Evolutionary conservation across 345 rosid species (phyloP).

Genomic region (Pistacia vera): DNA sequence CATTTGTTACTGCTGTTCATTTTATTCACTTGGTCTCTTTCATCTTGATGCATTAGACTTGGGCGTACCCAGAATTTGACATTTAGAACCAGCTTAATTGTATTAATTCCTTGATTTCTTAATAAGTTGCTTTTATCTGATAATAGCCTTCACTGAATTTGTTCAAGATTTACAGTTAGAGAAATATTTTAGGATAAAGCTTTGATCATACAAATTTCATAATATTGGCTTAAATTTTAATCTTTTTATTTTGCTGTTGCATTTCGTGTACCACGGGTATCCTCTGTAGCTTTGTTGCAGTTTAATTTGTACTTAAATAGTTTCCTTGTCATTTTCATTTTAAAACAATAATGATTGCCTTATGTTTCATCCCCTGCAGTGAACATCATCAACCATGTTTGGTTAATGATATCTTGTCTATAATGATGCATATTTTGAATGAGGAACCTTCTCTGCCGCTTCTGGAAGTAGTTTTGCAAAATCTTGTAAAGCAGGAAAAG

Average conservation of each 20-base stretch:
- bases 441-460: slow-evolving; percentile 72
- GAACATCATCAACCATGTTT: slow-evolving; percentile 59
- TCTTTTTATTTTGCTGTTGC: slow-evolving; percentile 11
- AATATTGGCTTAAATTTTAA: slow-evolving; percentile 16
- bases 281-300: not conserved
- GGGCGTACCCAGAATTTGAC: not conserved
- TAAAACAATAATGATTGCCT: not conserved
- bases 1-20: slow-evolving; percentile 5
- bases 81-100: not conserved
- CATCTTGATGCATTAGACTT: not conserved
- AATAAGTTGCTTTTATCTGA: not conserved
- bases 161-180: slow-evolving; percentile 9
- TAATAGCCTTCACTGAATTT: not conserved
- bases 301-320: slow-evolving; percentile 1
- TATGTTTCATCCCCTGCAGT: slow-evolving; percentile 41
- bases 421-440: slow-evolving; percentile 59
- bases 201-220: slow-evolving; percentile 4
- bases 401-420: slow-evolving; percentile 58
- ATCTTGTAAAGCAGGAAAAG: slow-evolving; percentile 72
- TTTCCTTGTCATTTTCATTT: slow-evolving; percentile 12
- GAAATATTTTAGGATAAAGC: slow-evolving; percentile 1
- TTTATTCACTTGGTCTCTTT: slow-evolving; percentile 8
- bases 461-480: slow-evolving; percentile 57
- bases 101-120: not conserved
- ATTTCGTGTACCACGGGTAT: not conserved